These are phyloP conservation scores for Aspergillus sp. DNA, from an alignment of 2,329 filamentous ascomycete species.

Conservation along the genomic window DNA sequence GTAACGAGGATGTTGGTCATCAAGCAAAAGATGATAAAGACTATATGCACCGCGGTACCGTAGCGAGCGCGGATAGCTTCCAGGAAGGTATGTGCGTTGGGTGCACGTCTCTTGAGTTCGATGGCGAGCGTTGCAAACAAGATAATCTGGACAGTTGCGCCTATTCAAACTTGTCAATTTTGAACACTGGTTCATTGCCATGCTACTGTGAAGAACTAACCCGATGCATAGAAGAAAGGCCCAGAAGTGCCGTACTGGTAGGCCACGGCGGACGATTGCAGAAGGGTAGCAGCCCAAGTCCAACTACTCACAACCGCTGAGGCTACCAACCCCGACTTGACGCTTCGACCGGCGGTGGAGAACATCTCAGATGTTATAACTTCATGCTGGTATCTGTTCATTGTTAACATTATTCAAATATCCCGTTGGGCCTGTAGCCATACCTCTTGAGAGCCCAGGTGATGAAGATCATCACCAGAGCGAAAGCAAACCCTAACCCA, in stretches of 20 bases:
- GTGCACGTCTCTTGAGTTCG: constrained; percentile 80
- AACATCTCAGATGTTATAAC: constrained; percentile 92
- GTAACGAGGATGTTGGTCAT: constrained; percentile 86
- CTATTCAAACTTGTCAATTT: constrained; percentile 27
- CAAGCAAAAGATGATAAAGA: constrained; percentile 79
- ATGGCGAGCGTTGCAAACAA: constrained; percentile 89
- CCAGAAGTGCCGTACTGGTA: constrained; percentile 73
- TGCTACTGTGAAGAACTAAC: constrained; percentile 35
- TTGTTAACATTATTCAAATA: constrained; percentile 2
- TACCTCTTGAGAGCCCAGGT: constrained; percentile 67
- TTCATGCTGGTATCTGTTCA: constrained; percentile 62
- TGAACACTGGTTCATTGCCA: constrained; percentile 17
- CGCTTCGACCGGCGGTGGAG: constrained; percentile 80
- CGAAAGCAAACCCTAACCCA: constrained; percentile 71
- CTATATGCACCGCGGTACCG: constrained; percentile 68
- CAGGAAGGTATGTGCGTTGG: constrained; percentile 82
- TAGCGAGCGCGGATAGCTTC: constrained; percentile 82
- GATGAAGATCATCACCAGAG: constrained; percentile 72
- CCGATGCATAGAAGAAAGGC: constrained; percentile 66
- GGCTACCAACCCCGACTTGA: constrained; percentile 84
- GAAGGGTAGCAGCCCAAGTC: constrained; percentile 86
- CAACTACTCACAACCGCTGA: constrained; percentile 89
- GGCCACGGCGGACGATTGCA: constrained; percentile 78
- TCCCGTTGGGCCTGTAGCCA: not conserved
- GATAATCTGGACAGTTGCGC: constrained; percentile 83